Percentiles rank a stretch among this genome's conserved stretches.
phyloP scores from a whole-genome alignment of 1,284 basidiomycete genomes.

The Nidula niveotomentosa region DNA sequence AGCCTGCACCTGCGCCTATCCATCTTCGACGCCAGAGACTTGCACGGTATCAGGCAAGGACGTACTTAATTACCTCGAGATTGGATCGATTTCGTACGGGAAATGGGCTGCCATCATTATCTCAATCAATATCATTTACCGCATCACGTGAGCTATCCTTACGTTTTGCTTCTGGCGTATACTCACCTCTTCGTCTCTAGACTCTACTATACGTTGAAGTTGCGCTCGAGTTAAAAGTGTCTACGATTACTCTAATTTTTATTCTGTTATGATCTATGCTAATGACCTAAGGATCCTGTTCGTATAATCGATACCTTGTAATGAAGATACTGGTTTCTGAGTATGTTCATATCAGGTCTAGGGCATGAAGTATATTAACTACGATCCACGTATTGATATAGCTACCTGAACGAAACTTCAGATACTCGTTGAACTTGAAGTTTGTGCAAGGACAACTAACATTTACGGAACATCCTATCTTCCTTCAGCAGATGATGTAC shows the following conservation, averaged over 20 bases:
- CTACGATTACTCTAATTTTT: background rate
- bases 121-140: slow-evolving; percentile 32
- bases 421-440: too few species aligned
- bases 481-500: too few species aligned
- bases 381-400: background rate
- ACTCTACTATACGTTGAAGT: background rate
- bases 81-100: slow-evolving; percentile 29
- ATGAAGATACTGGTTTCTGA: background rate
- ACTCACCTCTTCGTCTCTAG: background rate
- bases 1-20: slow-evolving; percentile 35
- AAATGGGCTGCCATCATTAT: slow-evolving; percentile 36
- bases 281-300: background rate
- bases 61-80: slow-evolving; percentile 35
- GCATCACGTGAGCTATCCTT: slow-evolving; percentile 21
- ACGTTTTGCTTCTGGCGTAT: background rate
- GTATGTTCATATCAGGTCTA: background rate
- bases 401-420: too few species aligned
- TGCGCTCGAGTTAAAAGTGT: background rate
- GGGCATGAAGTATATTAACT: background rate
- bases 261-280: background rate
- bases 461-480: too few species aligned
- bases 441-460: too few species aligned
- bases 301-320: background rate
- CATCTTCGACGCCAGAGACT: slow-evolving; percentile 30
- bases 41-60: slow-evolving; percentile 40